Percentiles rank a stretch among this genome's conserved stretches.
Evolutionary conservation across 495 filamentous ascomycete species (phyloP).

Genomic region (Xylaria nigripes): DNA sequence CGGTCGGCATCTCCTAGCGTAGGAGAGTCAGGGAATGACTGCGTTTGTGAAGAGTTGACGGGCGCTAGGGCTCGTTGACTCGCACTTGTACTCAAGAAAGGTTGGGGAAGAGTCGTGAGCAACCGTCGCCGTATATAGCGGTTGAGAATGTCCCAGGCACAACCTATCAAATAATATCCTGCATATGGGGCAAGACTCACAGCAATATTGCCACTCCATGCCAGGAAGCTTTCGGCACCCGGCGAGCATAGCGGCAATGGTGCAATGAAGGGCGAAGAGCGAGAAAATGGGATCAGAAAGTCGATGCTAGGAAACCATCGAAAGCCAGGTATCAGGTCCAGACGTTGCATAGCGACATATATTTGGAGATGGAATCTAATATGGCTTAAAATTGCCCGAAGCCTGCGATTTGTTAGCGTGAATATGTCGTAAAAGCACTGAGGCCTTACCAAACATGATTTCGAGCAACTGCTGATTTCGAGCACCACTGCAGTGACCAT

Average conservation of each 20-base stretch:
- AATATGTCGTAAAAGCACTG: not conserved
- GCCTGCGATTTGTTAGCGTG: slow-evolving; percentile 16
- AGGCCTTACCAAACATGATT: slow-evolving; percentile 1
- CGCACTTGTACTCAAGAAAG: not conserved
- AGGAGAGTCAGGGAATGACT: slow-evolving; percentile 20
- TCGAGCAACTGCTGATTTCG: not conserved
- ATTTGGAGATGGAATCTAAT: slow-evolving; percentile 38
- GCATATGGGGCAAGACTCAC: slow-evolving; percentile 29
- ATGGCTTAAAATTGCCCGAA: slow-evolving; percentile 24
- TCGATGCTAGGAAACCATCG: slow-evolving; percentile 32
- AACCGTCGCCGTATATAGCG: slow-evolving; percentile 10
- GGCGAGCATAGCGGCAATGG: slow-evolving; percentile 26
- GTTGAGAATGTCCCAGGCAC: slow-evolving; percentile 13
- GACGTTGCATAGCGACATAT: slow-evolving; percentile 42
- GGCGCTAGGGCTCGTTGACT: slow-evolving; percentile 1
- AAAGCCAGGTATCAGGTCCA: slow-evolving; percentile 34
- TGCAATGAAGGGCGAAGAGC: slow-evolving; percentile 36
- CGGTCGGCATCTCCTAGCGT: slow-evolving; percentile 21
- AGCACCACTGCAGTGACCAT: slow-evolving; percentile 13
- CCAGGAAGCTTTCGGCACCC: slow-evolving; percentile 11
- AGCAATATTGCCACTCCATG: slow-evolving; percentile 27
- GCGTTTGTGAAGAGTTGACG: slow-evolving; percentile 6
- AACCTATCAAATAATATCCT: slow-evolving; percentile 21
- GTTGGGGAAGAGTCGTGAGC: slow-evolving; percentile 16
- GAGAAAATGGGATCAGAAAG: slow-evolving; percentile 45